Conservation (phyloP, 306 rosid species). For the Cicer yamashitae region DNA sequence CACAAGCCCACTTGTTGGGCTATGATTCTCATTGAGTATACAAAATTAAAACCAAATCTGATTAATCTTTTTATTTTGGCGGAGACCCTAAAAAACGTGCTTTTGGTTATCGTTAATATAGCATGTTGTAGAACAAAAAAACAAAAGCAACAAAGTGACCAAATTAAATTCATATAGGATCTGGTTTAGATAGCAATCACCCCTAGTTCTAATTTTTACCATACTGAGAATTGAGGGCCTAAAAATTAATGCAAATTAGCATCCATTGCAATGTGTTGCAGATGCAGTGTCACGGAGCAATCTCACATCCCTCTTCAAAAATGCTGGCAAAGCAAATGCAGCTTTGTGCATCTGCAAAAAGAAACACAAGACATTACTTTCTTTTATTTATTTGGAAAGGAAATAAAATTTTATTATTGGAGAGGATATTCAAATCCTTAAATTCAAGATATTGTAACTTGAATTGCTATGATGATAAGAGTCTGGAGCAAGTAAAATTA, state of each 20-base stretch:
- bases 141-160: neutral
- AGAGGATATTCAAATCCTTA: no score
- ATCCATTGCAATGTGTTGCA: neutral
- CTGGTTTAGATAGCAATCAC: neutral
- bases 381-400: no score
- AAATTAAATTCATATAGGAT: neutral
- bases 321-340: conserved; percentile 87
- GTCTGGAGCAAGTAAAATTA: no score
- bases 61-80: no score
- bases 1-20: no score
- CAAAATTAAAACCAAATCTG: no score
- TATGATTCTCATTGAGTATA: no score
- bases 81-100: no score
- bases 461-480: no score
- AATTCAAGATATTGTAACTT: no score
- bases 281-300: conserved; percentile 40
- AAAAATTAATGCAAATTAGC: conserved; percentile 6
- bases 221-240: conserved; percentile 20
- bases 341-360: conserved; percentile 78
- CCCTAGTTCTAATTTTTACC: conserved; percentile 24
- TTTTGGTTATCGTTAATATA: no score
- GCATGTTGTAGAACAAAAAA: neutral
- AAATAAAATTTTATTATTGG: no score
- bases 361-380: neutral
- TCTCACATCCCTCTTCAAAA: conserved; percentile 74